These are phyloP conservation scores for Cutaneotrichosporon sp. DNA, from an alignment of 1,284 basidiomycete species.

Conservation along the genomic window DNA sequence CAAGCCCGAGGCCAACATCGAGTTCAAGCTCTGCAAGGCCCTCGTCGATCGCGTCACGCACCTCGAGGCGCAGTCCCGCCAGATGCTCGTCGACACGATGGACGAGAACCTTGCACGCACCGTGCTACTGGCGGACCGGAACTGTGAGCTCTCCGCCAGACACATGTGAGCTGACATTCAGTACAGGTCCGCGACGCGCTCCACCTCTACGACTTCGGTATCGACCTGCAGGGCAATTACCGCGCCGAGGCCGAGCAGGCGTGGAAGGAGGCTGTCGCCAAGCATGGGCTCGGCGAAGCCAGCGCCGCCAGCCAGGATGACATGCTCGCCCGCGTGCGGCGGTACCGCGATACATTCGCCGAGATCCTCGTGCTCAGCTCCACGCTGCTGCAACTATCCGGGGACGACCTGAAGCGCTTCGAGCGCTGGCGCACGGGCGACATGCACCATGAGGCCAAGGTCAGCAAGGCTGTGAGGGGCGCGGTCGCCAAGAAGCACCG, in stretches of 20 bases:
- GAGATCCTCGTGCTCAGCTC: conserved; percentile 49
- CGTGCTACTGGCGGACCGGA: conserved; percentile 46
- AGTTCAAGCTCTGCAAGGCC: conserved; percentile 34
- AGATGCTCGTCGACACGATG: conserved; percentile 48
- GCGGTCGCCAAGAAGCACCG: neutral
- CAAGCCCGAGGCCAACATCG: conserved; percentile 15
- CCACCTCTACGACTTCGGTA: conserved; percentile 16
- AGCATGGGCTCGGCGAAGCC: neutral
- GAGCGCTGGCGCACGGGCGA: conserved; percentile 37
- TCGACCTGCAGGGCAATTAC: conserved; percentile 9
- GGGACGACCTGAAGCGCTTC: conserved; percentile 45
- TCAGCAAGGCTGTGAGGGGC: neutral
- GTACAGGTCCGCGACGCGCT: conserved; percentile 47
- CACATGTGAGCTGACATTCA: conserved; percentile 10
- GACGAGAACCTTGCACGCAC: conserved; percentile 43
- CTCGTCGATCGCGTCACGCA: conserved; percentile 39
- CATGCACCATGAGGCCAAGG: conserved; percentile 10
- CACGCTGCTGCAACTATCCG: conserved; percentile 50
- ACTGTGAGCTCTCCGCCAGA: conserved; percentile 45
- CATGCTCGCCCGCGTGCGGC: conserved; percentile 35
- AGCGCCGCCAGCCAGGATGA: conserved; percentile 18
- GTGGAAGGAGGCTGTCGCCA: neutral
- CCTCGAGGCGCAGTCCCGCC: conserved; percentile 43
- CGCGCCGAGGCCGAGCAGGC: neutral
- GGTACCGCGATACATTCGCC: conserved; percentile 52